These are phyloP conservation scores for Heliamphora exappendiculata DNA, from an alignment of 148 eudicot species.

Conservation along the genomic window DNA sequence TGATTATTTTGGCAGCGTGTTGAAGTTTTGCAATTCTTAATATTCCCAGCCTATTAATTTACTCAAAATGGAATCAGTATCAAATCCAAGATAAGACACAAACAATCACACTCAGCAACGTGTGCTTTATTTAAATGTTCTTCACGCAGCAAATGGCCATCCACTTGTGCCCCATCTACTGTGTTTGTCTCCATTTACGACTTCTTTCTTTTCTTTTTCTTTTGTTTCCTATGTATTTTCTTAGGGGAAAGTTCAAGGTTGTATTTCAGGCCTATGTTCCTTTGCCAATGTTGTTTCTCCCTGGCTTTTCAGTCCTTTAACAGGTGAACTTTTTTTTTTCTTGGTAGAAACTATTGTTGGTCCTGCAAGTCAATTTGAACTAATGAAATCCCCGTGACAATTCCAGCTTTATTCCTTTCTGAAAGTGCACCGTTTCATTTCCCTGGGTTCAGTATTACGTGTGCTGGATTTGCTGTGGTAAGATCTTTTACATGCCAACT, in stretches of 20 bases:
- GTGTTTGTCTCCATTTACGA: too few relatives aligned
- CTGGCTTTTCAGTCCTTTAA: conserved; percentile 51
- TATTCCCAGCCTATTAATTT: not conserved
- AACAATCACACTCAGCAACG: too few relatives aligned
- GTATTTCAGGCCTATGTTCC: conserved; percentile 56
- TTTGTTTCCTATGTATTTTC: not conserved
- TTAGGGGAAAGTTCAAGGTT: conserved; percentile 68
- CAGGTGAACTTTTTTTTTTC: conserved; percentile 28
- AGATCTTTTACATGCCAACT: conserved; percentile 6
- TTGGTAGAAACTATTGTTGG: not conserved
- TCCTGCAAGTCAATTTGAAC: conserved; percentile 1
- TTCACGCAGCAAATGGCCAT: too few relatives aligned
- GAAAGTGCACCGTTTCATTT: conserved; percentile 53
- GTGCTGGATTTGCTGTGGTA: conserved; percentile 37
- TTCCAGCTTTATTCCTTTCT: conserved; percentile 63
- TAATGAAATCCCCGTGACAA: conserved; percentile 3
- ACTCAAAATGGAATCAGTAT: too few relatives aligned
- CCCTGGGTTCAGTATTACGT: conserved; percentile 58
- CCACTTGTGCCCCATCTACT: not conserved
- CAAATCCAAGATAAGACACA: too few relatives aligned
- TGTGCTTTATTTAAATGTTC: too few relatives aligned
- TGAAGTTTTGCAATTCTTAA: not conserved
- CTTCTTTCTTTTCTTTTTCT: not conserved
- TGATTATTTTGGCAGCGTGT: not conserved
- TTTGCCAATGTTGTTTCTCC: conserved; percentile 51